These are phyloP conservation scores for Chalara sp. DNA, from an alignment of 2,329 filamentous ascomycete species.

Conservation along the genomic window DNA sequence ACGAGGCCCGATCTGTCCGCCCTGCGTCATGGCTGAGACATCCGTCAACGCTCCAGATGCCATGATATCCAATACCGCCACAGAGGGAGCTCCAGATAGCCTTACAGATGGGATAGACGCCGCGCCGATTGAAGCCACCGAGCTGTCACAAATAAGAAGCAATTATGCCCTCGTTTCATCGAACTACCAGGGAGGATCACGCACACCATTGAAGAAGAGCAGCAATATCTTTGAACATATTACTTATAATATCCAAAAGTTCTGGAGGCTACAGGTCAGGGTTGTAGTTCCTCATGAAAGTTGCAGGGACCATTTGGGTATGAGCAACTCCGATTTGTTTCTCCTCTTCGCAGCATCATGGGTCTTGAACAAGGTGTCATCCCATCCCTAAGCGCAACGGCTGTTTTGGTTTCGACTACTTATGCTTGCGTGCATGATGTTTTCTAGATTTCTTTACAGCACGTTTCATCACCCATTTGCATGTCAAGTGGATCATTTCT, in stretches of 20 bases:
- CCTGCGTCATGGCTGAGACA: conserved; percentile 7
- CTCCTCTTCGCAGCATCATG: conserved; percentile 1
- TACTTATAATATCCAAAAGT: conserved; percentile 23
- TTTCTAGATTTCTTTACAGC: no score
- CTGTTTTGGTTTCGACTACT: no score
- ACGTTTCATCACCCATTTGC: no score
- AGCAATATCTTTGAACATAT: conserved; percentile 13
- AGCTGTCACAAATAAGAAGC: conserved; percentile 17
- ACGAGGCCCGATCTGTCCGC: background rate
- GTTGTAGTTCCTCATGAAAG: conserved; percentile 41
- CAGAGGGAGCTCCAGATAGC: background rate
- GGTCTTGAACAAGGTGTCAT: no score
- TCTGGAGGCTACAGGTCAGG: conserved; percentile 43
- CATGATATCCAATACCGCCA: background rate
- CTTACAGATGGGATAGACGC: conserved; percentile 10
- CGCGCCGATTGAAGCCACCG: conserved; percentile 17
- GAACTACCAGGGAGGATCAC: conserved; percentile 5
- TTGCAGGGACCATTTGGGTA: conserved; percentile 51
- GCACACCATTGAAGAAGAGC: conserved; percentile 11
- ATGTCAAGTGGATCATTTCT: background rate
- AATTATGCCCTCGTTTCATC: conserved; percentile 20
- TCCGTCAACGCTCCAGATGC: background rate
- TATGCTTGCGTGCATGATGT: no score
- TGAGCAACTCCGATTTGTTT: conserved; percentile 10
- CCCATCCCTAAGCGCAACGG: no score